A percentile compares a stretch with the other conserved stretches of the same genome.
phyloP scores from a whole-genome alignment of 306 rosid species.

The Calophaca sinica region DNA sequence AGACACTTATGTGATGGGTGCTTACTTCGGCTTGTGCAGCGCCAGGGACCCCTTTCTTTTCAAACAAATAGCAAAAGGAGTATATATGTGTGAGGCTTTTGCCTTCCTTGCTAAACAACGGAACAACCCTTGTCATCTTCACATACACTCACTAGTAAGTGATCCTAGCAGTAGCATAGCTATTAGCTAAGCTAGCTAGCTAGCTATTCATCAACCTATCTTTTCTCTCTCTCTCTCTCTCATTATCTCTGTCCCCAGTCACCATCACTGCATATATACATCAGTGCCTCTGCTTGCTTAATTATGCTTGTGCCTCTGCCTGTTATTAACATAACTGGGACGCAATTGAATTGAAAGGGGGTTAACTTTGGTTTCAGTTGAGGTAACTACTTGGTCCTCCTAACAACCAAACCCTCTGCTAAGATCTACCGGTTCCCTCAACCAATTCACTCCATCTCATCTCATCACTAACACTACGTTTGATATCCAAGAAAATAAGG shows the following conservation, averaged over 20 bases:
- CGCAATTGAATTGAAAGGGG: background rate
- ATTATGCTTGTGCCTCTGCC: background rate
- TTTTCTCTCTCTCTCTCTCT: background rate
- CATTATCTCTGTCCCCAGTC: background rate
- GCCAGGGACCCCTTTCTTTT: slow-evolving; percentile 69
- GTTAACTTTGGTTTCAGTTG: slow-evolving; percentile 48
- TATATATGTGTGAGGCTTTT: background rate
- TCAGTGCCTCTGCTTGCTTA: background rate
- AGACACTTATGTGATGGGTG: slow-evolving; percentile 65
- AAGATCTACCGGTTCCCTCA: slow-evolving; percentile 36
- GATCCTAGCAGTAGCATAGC: slow-evolving; percentile 27
- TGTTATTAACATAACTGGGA: slow-evolving; percentile 1
- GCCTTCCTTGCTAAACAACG: slow-evolving; percentile 43
- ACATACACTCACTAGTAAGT: slow-evolving; percentile 35
- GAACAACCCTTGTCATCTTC: slow-evolving; percentile 49
- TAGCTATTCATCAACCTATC: background rate
- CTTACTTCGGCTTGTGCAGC: slow-evolving; percentile 55
- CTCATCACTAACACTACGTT: too few species aligned
- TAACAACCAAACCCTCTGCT: slow-evolving; percentile 47
- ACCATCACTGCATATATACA: background rate
- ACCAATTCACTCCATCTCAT: slow-evolving; percentile 29
- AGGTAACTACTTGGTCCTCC: slow-evolving; percentile 65
- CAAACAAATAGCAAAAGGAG: slow-evolving; percentile 31
- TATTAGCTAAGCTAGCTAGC: background rate
- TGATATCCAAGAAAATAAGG: too few species aligned